Evolutionary conservation across 768 basidiomycete genomes (phyloP).

Genomic region (Hygrocybe punicea): DNA sequence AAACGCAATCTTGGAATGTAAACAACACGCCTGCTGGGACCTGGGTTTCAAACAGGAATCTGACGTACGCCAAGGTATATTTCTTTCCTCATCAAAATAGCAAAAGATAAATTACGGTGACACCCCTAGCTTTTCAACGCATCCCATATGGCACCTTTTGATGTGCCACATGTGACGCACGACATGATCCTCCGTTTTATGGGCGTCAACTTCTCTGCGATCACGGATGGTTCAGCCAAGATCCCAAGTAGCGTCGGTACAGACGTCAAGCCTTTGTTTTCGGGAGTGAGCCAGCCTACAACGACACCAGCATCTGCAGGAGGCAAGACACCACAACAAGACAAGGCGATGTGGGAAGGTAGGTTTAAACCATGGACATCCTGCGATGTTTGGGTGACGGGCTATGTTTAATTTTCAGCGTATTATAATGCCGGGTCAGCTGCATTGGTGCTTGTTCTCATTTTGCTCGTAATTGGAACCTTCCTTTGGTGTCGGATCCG

Average conservation of each 20-base stretch:
- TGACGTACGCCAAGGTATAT: conserved; percentile 87
- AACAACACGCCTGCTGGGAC: conserved; percentile 76
- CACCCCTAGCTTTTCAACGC: conserved; percentile 73
- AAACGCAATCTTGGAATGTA: conserved; percentile 73
- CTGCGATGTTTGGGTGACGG: conserved; percentile 3
- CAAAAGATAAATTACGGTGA: neutral
- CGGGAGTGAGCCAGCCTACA: conserved; percentile 42
- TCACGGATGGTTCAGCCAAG: conserved; percentile 74
- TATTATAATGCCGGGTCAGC: conserved; percentile 93
- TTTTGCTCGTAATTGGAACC: conserved; percentile 61
- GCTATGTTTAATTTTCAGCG: conserved; percentile 43
- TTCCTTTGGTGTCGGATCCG: conserved; percentile 80
- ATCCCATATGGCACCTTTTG: conserved; percentile 93
- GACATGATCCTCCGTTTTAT: conserved; percentile 99
- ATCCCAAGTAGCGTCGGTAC: conserved; percentile 81
- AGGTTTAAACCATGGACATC: conserved; percentile 14
- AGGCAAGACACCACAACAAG: conserved; percentile 68
- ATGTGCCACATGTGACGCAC: conserved; percentile 82
- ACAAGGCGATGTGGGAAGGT: conserved; percentile 92
- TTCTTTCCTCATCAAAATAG: neutral
- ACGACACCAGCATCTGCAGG: conserved; percentile 37
- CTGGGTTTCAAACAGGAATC: conserved; percentile 84
- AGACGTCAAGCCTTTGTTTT: conserved; percentile 60
- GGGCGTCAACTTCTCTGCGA: conserved; percentile 79
- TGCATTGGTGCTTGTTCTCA: conserved; percentile 74